These are phyloP conservation scores for Hibiscus tridactylites DNA, from an alignment of 345 rosid genomes.

Conservation along the genomic window DNA sequence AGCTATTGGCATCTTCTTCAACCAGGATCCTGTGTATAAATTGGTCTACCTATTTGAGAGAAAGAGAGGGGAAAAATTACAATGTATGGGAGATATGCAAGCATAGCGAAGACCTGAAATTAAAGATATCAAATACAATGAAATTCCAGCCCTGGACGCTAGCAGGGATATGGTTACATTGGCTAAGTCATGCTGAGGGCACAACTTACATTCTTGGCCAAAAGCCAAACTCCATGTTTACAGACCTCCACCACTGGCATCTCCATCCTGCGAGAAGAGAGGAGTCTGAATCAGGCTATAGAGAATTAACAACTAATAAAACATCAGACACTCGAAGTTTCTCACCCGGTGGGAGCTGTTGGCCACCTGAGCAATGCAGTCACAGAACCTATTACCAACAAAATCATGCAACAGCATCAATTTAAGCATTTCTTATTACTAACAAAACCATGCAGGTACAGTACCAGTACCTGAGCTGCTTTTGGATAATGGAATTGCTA, in stretches of 20 bases:
- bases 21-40: conserved; percentile 66
- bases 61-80: neutral
- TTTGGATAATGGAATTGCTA: conserved; percentile 57
- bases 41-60: conserved; percentile 57
- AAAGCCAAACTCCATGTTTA: conserved; percentile 72
- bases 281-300: conserved; percentile 8
- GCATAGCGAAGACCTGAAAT: neutral
- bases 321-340: neutral
- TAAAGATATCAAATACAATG: neutral
- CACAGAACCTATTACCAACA: conserved; percentile 36
- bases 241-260: conserved; percentile 80
- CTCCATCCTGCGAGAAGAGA: conserved; percentile 52
- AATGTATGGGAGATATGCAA: conserved; percentile 4
- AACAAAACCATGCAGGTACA: neutral
- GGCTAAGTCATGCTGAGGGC: conserved; percentile 1
- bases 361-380: conserved; percentile 87
- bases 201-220: conserved; percentile 65
- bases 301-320: neutral
- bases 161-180: neutral
- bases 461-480: conserved; percentile 41
- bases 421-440: conserved; percentile 3
- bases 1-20: conserved; percentile 59
- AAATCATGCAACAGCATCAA: conserved; percentile 4
- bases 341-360: conserved; percentile 71
- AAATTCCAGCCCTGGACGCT: neutral